Evolutionary conservation across 2,329 filamentous ascomycete genomes (phyloP), one percentile per base, ranked within the genome.

Genomic region (Cercospora sp.): DNA sequence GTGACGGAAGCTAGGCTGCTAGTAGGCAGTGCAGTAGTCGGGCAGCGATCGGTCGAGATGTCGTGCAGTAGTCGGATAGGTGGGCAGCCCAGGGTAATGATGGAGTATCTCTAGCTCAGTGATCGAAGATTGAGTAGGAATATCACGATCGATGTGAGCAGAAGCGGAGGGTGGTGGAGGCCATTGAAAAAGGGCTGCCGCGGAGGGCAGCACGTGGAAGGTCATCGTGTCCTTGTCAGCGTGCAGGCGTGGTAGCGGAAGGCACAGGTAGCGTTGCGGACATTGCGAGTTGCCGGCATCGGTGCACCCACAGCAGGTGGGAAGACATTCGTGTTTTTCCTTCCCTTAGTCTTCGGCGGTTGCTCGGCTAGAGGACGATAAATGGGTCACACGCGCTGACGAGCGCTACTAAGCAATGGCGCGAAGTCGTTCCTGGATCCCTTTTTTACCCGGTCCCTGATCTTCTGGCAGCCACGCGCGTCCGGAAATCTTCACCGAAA

Each of bases 261-360:
- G 51, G 51, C 62, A 65, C 62, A 65, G 62, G 62, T 65, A 65
- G 55, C 53, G 18, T 65, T 37, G 62, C 62, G 62, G 62, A 65
- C 62, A 65, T 45, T 40, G 62, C 62, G 62, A 65, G 21, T 58
- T 18, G 30, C 49, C 55, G 55, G 55, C 32, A 59, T 59, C 55
- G 55, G 55, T 59, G 55, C 28, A 59, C 28, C 30, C 55, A 59
- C 55, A 59, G 55, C 55, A 59, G 30, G 32, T 59, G 30, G 55
- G 32, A 59, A 37, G 55, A 37, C 55, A n/a, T 18, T 59, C 28
- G 13, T 32, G 24, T 49, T 45, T 30, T 62, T 51, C 40, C 59
- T 24, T 49, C 40, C 37, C 60, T 62, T 55, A 57, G n/a, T 37
- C 32, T 64, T 28, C 61, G 61, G 61, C 45, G 61, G 45, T 57